phyloP scores from a whole-genome alignment of 129 eudicot species.

The Chrysanthemum seticuspe region DNA sequence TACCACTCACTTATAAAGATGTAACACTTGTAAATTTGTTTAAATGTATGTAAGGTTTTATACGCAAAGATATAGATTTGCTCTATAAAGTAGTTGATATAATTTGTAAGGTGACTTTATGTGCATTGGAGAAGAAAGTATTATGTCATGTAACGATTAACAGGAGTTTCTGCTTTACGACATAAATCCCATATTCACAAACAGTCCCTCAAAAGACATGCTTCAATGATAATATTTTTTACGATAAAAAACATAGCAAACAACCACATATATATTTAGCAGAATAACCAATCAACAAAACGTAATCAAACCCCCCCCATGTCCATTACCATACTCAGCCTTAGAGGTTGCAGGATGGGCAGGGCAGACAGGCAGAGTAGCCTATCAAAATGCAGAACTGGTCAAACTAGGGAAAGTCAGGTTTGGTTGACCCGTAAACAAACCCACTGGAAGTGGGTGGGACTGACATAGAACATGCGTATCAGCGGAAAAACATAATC shows the following conservation, averaged over 20 bases:
- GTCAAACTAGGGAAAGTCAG: too few relatives aligned
- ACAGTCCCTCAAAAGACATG: background rate
- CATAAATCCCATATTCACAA: background rate
- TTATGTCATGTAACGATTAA: background rate
- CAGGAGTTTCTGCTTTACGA: background rate
- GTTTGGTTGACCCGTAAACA: slow-evolving; percentile 23
- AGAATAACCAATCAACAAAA: too few relatives aligned
- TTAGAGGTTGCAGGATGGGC: too few relatives aligned
- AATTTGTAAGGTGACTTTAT: background rate
- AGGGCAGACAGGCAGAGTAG: too few relatives aligned
- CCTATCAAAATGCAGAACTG: too few relatives aligned
- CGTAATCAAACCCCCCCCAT: background rate
- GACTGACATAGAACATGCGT: too few relatives aligned
- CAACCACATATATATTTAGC: too few relatives aligned
- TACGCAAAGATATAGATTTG: slow-evolving; percentile 6
- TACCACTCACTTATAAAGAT: slow-evolving; percentile 56
- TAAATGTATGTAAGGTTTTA: slow-evolving; percentile 10
- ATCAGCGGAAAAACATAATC: too few relatives aligned
- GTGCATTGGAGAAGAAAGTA: background rate
- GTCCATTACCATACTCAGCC: too few relatives aligned
- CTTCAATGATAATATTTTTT: background rate
- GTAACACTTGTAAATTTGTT: slow-evolving; percentile 25
- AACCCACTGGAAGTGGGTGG: slow-evolving; percentile 7
- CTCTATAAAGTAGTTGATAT: background rate
- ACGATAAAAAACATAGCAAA: background rate